phyloP scores from a whole-genome alignment of 768 basidiomycete genomes.

The Pisolithus marmoratus region DNA sequence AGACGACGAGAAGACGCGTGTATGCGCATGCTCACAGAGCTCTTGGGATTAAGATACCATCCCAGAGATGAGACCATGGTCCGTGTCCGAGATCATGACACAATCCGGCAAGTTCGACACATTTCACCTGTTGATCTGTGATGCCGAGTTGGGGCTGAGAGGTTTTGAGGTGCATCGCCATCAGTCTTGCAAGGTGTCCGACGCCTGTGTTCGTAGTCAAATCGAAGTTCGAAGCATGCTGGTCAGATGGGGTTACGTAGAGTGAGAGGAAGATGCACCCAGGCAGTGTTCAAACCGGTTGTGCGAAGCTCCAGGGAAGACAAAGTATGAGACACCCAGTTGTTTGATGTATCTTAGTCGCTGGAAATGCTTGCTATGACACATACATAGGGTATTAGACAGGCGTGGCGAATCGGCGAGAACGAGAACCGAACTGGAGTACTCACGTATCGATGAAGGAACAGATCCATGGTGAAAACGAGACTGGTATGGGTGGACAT shows the following conservation, averaged over 20 bases:
- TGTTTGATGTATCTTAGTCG: constrained; percentile 74
- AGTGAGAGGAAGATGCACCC: constrained; percentile 37
- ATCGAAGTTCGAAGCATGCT: not conserved
- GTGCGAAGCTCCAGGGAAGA: constrained; percentile 76
- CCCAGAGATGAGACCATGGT: constrained; percentile 85
- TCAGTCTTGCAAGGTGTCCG: constrained; percentile 61
- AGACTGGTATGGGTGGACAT: constrained; percentile 6
- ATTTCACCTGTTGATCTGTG: constrained; percentile 67
- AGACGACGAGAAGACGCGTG: not conserved
- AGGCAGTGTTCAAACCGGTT: constrained; percentile 81
- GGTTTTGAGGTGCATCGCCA: constrained; percentile 51
- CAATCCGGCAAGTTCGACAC: constrained; percentile 76
- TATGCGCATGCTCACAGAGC: constrained; percentile 45
- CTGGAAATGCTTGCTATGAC: constrained; percentile 63
- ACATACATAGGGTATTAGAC: not conserved
- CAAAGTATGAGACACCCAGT: constrained; percentile 68
- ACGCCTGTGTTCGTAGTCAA: constrained; percentile 45
- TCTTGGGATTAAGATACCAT: constrained; percentile 61
- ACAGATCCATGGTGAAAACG: constrained; percentile 35
- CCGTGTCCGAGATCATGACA: constrained; percentile 87
- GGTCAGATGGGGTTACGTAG: not conserved
- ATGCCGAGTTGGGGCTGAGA: constrained; percentile 61
- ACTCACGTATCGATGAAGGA: constrained; percentile 64
- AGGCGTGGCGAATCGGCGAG: not conserved
- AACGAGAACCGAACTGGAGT: no score